Conservation (phyloP, 495 filamentous ascomycete species). For the Evansstolkia leycettana region DNA sequence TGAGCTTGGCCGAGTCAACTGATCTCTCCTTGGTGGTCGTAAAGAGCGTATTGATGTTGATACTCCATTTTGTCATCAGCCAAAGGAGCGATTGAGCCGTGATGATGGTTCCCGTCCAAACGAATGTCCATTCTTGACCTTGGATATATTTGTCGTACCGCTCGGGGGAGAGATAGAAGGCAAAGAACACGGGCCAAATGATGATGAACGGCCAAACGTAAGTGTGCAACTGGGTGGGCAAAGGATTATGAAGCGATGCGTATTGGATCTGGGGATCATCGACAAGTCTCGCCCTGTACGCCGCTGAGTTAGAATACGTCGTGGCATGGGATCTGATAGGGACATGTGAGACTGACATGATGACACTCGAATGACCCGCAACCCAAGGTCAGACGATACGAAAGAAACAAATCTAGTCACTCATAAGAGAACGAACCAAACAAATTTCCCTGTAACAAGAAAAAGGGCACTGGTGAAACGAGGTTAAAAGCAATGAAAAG, state of each 20-base stretch:
- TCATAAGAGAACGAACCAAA: conserved; percentile 16
- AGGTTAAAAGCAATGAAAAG: conserved; percentile 4
- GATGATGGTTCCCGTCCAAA: conserved; percentile 77
- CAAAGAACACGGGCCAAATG: conserved; percentile 82
- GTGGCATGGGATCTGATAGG: conserved; percentile 4
- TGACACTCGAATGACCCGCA: conserved; percentile 26
- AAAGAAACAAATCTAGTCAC: conserved; percentile 11
- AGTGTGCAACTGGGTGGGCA: conserved; percentile 66
- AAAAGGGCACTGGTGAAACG: conserved; percentile 1
- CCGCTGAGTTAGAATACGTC: conserved; percentile 10
- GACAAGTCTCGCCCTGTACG: conserved; percentile 59
- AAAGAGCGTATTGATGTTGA: conserved; percentile 71
- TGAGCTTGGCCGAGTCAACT: conserved; percentile 68
- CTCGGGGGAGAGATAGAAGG: conserved; percentile 68
- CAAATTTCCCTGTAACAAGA: conserved; percentile 1
- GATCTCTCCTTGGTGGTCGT: conserved; percentile 60
- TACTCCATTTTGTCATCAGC: conserved; percentile 96
- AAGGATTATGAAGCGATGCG: conserved; percentile 78
- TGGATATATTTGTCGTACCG: conserved; percentile 83
- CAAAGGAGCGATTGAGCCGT: conserved; percentile 80
- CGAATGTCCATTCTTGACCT: conserved; percentile 91
- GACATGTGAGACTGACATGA: conserved; percentile 18
- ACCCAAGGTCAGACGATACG: conserved; percentile 14
- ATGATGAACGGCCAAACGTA: conserved; percentile 89
- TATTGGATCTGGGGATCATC: conserved; percentile 81